A percentile compares a stretch with the other conserved stretches of the same genome.
Conservation (phyloP, 768 basidiomycete species). For the Mycena epipterygia region DNA sequence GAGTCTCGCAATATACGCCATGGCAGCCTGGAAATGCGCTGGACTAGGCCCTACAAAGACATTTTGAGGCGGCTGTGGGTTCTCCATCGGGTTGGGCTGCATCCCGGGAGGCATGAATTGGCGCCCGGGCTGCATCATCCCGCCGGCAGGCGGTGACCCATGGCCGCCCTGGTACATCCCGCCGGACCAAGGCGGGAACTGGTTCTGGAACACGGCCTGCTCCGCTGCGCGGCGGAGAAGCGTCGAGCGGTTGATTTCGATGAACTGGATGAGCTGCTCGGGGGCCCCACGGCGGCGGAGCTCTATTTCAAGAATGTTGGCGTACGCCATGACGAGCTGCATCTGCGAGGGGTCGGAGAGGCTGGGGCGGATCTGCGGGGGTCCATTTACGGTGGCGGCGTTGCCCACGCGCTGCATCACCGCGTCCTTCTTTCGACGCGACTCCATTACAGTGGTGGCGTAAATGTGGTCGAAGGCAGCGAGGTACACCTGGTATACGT, state of each 20-base stretch:
- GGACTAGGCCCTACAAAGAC: slow-evolving; percentile 38
- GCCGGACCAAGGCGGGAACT: slow-evolving; percentile 41
- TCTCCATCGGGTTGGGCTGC: slow-evolving; percentile 35
- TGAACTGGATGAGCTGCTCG: slow-evolving; percentile 65
- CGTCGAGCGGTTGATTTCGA: slow-evolving; percentile 68
- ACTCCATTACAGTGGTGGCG: slow-evolving; percentile 55
- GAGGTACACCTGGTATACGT: slow-evolving; percentile 73
- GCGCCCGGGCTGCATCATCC: slow-evolving; percentile 20
- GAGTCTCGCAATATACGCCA: slow-evolving; percentile 43
- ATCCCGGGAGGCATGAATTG: slow-evolving; percentile 23
- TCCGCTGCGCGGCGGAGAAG: slow-evolving; percentile 58
- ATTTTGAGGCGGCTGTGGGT: slow-evolving; percentile 26
- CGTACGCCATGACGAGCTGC: slow-evolving; percentile 61
- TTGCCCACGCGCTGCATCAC: slow-evolving; percentile 20
- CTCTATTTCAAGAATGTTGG: slow-evolving; percentile 60
- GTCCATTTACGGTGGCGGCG: neutral
- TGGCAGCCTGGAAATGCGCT: slow-evolving; percentile 51
- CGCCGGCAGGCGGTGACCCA: slow-evolving; percentile 4
- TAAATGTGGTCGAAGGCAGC: slow-evolving; percentile 69
- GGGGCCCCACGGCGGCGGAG: slow-evolving; percentile 65
- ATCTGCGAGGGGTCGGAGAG: slow-evolving; percentile 52
- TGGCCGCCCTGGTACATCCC: slow-evolving; percentile 10
- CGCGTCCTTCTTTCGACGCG: slow-evolving; percentile 42
- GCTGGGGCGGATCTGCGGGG: slow-evolving; percentile 16
- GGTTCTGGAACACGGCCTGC: slow-evolving; percentile 51